Evolutionary conservation across 1,139 yeast species (phyloP).

Genomic region (Pichia cactophila): DNA sequence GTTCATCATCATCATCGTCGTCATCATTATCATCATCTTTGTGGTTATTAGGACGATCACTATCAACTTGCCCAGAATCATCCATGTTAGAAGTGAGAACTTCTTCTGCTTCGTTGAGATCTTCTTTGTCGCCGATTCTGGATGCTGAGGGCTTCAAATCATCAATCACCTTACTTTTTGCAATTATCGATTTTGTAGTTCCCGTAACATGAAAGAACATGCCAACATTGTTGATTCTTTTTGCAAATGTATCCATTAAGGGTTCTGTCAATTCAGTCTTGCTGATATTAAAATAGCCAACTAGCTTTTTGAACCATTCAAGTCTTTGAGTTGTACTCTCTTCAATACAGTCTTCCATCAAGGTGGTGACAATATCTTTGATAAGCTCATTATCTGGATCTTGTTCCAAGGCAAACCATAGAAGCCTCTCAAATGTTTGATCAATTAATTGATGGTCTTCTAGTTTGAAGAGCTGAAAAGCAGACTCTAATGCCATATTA

Average conservation of each 20-base stretch:
- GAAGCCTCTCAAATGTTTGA: constrained; percentile 28
- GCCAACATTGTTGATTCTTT: constrained; percentile 25
- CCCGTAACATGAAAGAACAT: constrained; percentile 20
- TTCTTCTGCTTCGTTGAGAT: constrained; percentile 22
- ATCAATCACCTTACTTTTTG: not conserved
- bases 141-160: not conserved
- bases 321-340: constrained; percentile 15
- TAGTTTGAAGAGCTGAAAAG: constrained; percentile 31
- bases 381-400: constrained; percentile 28
- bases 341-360: constrained; percentile 26
- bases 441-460: constrained; percentile 27
- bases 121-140: constrained; percentile 5
- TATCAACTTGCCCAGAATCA: not conserved
- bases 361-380: constrained; percentile 22
- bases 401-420: constrained; percentile 39
- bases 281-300: constrained; percentile 30
- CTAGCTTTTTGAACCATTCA: constrained; percentile 34
- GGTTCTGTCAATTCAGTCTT: constrained; percentile 29
- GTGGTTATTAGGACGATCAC: not conserved
- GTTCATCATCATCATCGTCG: not conserved
- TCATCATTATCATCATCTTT: constrained; percentile 5
- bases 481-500: constrained; percentile 29
- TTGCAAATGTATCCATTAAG: constrained; percentile 22
- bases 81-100: constrained; percentile 18
- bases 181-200: not conserved